Base-by-base conservation (phyloP, 331 rosid species). In the Dryas integrifolia region DNA sequence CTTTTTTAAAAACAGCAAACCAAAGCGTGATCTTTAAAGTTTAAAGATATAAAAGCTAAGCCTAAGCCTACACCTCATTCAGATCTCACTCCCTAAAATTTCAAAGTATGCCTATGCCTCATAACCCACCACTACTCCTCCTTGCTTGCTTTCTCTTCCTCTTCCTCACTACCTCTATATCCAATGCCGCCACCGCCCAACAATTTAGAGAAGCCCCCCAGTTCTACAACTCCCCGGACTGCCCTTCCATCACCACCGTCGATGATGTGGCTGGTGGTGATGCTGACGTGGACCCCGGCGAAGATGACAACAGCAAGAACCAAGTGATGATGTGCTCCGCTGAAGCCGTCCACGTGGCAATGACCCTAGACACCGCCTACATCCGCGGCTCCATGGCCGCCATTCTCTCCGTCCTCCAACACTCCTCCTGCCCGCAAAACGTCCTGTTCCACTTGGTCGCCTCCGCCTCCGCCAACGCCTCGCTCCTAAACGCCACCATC, bases 361-460 rank as follows among this genome's bases (percentile, higher is more conserved):
- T 92, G 98, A 92, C 98, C 1, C 77, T 92, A 2, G 98, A 92
- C 90, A 85, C 86, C 0, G 80, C 92, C 5, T 92, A 92, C 90
- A 76, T 92, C 79, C 83, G 98, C 0, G 98, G 98, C 3, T 92
- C 98, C 77, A 88, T 92, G 98, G 98, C 98, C 0, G 98, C 96
- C 0, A 81, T 92, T 43, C 89, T 92, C 40, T 92, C 98, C 2
- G 84, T 88, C 12, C 88, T 92, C n/a, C 98, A 92, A 66, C 98
- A 92, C 87, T 77, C 95, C 0, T 86, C 98, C 16, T 92, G 98
- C 43, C 98, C 98, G 0, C 87, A 90, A 13, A 92, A 90, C 80
- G 72, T 80, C 0, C 59, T 87, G 55, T 90, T 92, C 82, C 98
- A 92, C 75, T 90, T 92, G n/a, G 87, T 90, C 9, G 76, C 85